phyloP scores from a whole-genome alignment of 2,329 filamentous ascomycete species.

The Chrysosporium keratinophilum region DNA sequence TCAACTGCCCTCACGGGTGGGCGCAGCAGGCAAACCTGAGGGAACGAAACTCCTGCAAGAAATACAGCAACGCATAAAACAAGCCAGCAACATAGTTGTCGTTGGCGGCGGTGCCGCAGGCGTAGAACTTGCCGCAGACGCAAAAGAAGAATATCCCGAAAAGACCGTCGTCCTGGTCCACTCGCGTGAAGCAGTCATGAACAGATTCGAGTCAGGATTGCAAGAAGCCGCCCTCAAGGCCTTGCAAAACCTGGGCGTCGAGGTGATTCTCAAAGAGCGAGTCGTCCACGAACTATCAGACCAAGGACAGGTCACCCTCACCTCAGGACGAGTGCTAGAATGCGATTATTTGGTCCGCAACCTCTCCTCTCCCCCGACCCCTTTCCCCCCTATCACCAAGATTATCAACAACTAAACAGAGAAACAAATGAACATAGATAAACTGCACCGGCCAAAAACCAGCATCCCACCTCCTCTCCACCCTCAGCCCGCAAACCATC shows the following conservation, averaged over 20 bases:
- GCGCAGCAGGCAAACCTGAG: slow-evolving; percentile 33
- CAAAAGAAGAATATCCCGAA: slow-evolving; percentile 57
- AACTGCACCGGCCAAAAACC: slow-evolving; percentile 15
- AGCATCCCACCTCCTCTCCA: slow-evolving; percentile 6
- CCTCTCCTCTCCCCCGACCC: slow-evolving; percentile 28
- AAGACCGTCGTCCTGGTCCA: slow-evolving; percentile 64
- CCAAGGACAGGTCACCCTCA: slow-evolving; percentile 20
- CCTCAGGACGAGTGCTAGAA: slow-evolving; percentile 30
- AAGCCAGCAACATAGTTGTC: slow-evolving; percentile 37
- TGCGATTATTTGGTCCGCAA: slow-evolving; percentile 1
- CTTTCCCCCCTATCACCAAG: slow-evolving; percentile 35
- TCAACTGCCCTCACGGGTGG: slow-evolving; percentile 40
- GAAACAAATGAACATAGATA: slow-evolving; percentile 21
- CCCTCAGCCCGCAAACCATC: slow-evolving; percentile 4
- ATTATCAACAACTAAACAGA: neutral
- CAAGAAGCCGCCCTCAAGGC: slow-evolving; percentile 30
- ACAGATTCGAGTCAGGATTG: slow-evolving; percentile 22
- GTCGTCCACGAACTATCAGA: slow-evolving; percentile 13
- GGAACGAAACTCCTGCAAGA: slow-evolving; percentile 37
- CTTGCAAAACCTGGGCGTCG: slow-evolving; percentile 21
- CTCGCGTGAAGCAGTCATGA: slow-evolving; percentile 53
- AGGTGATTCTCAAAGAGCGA: slow-evolving; percentile 16
- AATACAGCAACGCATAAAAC: slow-evolving; percentile 40
- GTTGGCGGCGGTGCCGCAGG: slow-evolving; percentile 52
- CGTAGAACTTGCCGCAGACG: slow-evolving; percentile 69